A percentile compares a stretch with the other conserved stretches of the same genome.
Evolutionary conservation across 805 yeast species (phyloP).

Genomic region (Candida methanosorbosa): DNA sequence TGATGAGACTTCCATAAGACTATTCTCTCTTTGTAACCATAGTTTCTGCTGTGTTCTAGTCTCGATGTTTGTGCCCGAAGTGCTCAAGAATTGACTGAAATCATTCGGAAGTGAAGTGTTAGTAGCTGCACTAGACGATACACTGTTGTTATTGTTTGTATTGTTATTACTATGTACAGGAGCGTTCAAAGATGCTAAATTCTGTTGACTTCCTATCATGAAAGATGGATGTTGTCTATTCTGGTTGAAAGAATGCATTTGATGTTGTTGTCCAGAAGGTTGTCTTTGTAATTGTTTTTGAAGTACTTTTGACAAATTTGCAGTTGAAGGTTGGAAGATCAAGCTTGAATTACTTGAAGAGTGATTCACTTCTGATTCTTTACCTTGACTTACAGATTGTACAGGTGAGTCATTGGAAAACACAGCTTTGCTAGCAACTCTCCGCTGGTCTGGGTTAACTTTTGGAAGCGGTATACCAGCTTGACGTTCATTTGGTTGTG

Average conservation of each 20-base stretch:
- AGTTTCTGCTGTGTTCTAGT: slow-evolving; percentile 77
- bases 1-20: slow-evolving; percentile 47
- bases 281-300: slow-evolving; percentile 2
- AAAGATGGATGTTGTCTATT: neutral
- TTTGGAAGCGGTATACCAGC: no score
- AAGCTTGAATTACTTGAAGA: slow-evolving; percentile 4
- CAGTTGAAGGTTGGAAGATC: slow-evolving; percentile 11
- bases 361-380: neutral
- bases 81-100: slow-evolving; percentile 32
- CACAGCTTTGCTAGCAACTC: no score
- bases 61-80: slow-evolving; percentile 31
- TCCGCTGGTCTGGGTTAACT: neutral
- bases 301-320: slow-evolving; percentile 4
- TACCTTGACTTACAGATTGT: slow-evolving; percentile 1
- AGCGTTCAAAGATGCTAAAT: slow-evolving; percentile 1
- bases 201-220: slow-evolving; percentile 1
- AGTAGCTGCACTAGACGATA: neutral
- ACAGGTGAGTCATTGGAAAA: neutral
- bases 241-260: neutral
- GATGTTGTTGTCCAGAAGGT: neutral
- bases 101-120: slow-evolving; percentile 15
- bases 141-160: slow-evolving; percentile 4
- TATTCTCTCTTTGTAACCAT: slow-evolving; percentile 77
- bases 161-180: slow-evolving; percentile 4
- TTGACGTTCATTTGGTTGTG: neutral